Percentiles rank a stretch among this genome's conserved stretches.
These are phyloP conservation scores for Starmerella tilneyi DNA, from an alignment of 805 yeast species.

Conservation along the genomic window DNA sequence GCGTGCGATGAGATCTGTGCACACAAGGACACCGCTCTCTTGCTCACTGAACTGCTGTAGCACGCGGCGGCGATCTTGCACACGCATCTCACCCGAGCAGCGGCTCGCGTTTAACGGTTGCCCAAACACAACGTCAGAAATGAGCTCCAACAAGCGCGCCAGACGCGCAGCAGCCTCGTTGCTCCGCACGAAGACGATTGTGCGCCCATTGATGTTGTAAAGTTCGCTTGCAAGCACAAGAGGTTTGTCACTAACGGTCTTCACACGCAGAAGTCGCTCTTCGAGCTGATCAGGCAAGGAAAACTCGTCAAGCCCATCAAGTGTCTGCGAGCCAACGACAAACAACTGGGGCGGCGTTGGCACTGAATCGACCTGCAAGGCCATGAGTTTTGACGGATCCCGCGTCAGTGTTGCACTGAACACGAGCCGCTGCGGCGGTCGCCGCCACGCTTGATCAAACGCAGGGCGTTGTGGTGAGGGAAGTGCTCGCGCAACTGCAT, in stretches of 20 bases:
- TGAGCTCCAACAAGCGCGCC: conserved; percentile 45
- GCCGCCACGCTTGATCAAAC: conserved; percentile 22
- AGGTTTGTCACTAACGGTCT: conserved; percentile 49
- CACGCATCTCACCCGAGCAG: conserved; percentile 34
- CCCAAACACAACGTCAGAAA: conserved; percentile 30
- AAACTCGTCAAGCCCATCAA: conserved; percentile 29
- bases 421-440: conserved; percentile 53
- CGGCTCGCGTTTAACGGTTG: conserved; percentile 23
- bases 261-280: conserved; percentile 31
- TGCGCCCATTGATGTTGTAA: conserved; percentile 24
- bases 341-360: conserved; percentile 53
- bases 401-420: conserved; percentile 92
- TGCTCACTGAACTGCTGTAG: conserved; percentile 51
- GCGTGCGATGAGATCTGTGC: conserved; percentile 91
- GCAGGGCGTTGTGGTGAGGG: conserved; percentile 15
- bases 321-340: conserved; percentile 50
- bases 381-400: conserved; percentile 75
- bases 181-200: conserved; percentile 55
- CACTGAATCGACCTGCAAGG: conserved; percentile 43
- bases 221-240: conserved; percentile 54
- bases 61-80: conserved; percentile 43
- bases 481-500: conserved; percentile 31
- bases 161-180: conserved; percentile 83
- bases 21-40: conserved; percentile 43
- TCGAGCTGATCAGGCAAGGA: conserved; percentile 32